A percentile compares a stretch with the other conserved stretches of the same genome.
phyloP scores from a whole-genome alignment of 176 grass and related monocot species.

The Miscanthus lutarioriparius region DNA sequence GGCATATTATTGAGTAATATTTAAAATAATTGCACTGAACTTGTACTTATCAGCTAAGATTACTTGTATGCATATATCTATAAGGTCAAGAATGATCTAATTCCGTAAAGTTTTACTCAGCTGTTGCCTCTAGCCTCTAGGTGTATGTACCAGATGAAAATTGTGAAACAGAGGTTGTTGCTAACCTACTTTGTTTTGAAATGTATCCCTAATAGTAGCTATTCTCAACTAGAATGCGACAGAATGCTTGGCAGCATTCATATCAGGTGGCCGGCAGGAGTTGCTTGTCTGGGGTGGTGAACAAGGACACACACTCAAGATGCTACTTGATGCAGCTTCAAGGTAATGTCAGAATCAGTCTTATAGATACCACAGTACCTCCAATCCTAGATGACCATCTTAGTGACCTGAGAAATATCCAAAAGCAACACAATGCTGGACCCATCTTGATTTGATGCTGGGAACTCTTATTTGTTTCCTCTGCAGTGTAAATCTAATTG shows the following conservation, averaged over 20 bases:
- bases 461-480: conserved; percentile 16
- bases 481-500: background rate
- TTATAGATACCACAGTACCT: background rate
- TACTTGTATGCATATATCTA: background rate
- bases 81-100: background rate
- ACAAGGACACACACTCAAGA: conserved; percentile 61
- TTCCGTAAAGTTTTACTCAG: background rate
- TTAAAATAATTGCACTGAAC: background rate
- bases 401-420: background rate
- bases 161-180: background rate
- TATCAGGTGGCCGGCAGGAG: conserved; percentile 80
- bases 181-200: conserved; percentile 29
- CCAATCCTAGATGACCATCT: background rate
- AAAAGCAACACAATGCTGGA: background rate
- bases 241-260: conserved; percentile 88
- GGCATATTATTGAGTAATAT: background rate
- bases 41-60: background rate
- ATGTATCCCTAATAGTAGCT: conserved; percentile 19
- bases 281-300: conserved; percentile 82
- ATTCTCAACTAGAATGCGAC: conserved; percentile 83
- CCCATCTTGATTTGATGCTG: background rate
- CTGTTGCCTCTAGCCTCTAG: background rate
- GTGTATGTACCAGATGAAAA: background rate
- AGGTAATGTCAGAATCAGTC: conserved; percentile 45
- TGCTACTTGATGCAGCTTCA: conserved; percentile 86